Percentiles rank a stretch among this genome's conserved stretches.
Conservation (phyloP, 768 basidiomycete genomes). For the Leccinum uliginosum region DNA sequence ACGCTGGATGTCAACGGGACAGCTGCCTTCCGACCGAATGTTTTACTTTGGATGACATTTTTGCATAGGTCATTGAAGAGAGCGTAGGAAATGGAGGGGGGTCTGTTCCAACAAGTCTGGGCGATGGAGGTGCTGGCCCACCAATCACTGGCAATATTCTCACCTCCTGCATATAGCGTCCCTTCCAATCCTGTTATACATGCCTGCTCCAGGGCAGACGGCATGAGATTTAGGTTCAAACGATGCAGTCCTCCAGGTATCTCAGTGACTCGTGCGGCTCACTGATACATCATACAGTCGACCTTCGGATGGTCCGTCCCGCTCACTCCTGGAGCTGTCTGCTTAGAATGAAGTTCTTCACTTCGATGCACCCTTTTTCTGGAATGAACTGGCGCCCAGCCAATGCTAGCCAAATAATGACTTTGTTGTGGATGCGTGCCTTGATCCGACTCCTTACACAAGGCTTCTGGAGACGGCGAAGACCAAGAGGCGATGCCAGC, state of each 20-base stretch:
- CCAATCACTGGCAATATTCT: not conserved
- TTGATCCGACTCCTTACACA: slow-evolving; percentile 1
- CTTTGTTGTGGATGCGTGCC: not conserved
- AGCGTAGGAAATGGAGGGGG: not conserved
- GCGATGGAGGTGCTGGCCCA: not conserved
- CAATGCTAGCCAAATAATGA: too few species aligned
- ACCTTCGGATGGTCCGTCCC: not conserved
- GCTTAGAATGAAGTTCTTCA: not conserved
- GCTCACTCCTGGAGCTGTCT: not conserved
- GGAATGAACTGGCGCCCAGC: not conserved
- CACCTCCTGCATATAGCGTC: not conserved
- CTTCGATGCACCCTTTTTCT: not conserved
- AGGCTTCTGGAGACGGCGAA: not conserved
- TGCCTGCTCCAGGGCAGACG: not conserved
- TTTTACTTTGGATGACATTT: not conserved
- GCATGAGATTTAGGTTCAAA: not conserved
- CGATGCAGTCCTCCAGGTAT: not conserved
- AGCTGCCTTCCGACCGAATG: not conserved
- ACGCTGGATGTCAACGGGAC: not conserved
- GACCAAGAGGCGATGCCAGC: not conserved
- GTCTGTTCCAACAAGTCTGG: not conserved
- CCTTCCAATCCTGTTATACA: not conserved
- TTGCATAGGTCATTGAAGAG: not conserved
- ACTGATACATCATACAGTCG: not conserved
- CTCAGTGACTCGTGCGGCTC: not conserved